Percentiles rank a stretch among this genome's conserved stretches.
These are phyloP conservation scores for Calcarisporium arbuscula DNA, from an alignment of 2,329 filamentous ascomycete species.

Conservation along the genomic window DNA sequence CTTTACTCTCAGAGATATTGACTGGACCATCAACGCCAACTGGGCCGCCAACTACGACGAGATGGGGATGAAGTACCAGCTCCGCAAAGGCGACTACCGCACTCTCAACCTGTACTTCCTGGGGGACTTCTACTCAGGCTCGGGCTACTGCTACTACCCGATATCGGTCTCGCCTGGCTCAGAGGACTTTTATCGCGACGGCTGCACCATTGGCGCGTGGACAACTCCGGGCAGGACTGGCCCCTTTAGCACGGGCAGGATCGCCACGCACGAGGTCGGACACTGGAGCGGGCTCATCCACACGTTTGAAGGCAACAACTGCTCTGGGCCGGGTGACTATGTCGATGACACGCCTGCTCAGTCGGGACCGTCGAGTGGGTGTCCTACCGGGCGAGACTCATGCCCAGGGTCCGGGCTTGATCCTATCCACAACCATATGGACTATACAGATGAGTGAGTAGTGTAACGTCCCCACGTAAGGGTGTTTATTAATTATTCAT, in stretches of 20 bases:
- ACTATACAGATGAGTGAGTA: constrained; percentile 19
- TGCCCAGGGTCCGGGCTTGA: constrained; percentile 17
- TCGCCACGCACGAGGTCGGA: constrained; percentile 4
- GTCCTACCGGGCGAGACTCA: constrained; percentile 25
- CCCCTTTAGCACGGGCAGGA: neutral
- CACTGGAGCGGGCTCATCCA: constrained; percentile 4
- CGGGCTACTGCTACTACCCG: constrained; percentile 44
- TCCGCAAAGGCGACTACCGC: constrained; percentile 34
- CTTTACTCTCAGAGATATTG: constrained; percentile 34
- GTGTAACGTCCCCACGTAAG: neutral
- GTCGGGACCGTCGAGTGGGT: constrained; percentile 23
- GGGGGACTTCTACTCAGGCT: constrained; percentile 25
- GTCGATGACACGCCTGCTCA: constrained; percentile 35
- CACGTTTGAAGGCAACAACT: constrained; percentile 11
- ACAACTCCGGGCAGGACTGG: constrained; percentile 35
- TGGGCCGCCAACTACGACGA: constrained; percentile 34
- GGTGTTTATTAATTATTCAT: constrained; percentile 12
- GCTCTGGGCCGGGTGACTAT: constrained; percentile 17
- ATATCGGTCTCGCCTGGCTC: constrained; percentile 21
- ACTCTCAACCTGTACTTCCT: constrained; percentile 43
- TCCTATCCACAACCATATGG: constrained; percentile 23
- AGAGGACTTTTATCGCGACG: constrained; percentile 28
- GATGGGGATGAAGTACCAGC: constrained; percentile 35
- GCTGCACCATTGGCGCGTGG: constrained; percentile 31
- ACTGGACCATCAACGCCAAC: constrained; percentile 35